Evolutionary conservation across 805 yeast species (phyloP).

Genomic region (Kluyveromyces siamensis): DNA sequence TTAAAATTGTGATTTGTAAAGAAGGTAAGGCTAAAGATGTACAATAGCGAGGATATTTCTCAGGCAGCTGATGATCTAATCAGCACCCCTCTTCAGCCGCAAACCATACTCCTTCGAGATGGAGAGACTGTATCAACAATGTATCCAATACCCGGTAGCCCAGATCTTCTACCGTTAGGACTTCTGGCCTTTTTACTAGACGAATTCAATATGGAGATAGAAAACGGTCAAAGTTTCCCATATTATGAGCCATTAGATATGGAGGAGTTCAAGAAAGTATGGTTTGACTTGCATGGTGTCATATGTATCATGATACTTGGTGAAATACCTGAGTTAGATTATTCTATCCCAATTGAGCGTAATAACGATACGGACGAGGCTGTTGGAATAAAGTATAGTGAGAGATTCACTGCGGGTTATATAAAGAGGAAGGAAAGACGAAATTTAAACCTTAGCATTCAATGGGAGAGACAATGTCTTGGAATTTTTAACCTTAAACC

Average conservation of each 20-base stretch:
- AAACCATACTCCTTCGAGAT: constrained; percentile 73
- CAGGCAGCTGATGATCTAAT: constrained; percentile 4
- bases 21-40: constrained; percentile 1
- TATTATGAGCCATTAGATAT: constrained; percentile 71
- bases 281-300: constrained; percentile 62
- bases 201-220: constrained; percentile 89
- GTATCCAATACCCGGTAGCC: constrained; percentile 65
- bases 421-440: constrained; percentile 20
- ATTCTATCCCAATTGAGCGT: constrained; percentile 15
- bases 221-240: constrained; percentile 80
- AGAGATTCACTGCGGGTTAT: constrained; percentile 20
- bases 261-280: constrained; percentile 69
- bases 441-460: constrained; percentile 33
- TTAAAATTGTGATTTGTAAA: too few species aligned
- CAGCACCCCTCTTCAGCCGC: constrained; percentile 37
- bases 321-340: constrained; percentile 46
- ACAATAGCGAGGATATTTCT: constrained; percentile 1
- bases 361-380: constrained; percentile 10
- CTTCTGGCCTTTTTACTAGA: constrained; percentile 75
- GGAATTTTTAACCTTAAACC: constrained; percentile 84
- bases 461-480: constrained; percentile 89
- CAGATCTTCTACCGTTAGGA: constrained; percentile 60
- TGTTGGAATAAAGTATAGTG: neutral
- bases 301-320: constrained; percentile 59
- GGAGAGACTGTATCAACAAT: constrained; percentile 90